phyloP scores from a whole-genome alignment of 192 early-diverging fungal species.

The Coemansia biformis region DNA sequence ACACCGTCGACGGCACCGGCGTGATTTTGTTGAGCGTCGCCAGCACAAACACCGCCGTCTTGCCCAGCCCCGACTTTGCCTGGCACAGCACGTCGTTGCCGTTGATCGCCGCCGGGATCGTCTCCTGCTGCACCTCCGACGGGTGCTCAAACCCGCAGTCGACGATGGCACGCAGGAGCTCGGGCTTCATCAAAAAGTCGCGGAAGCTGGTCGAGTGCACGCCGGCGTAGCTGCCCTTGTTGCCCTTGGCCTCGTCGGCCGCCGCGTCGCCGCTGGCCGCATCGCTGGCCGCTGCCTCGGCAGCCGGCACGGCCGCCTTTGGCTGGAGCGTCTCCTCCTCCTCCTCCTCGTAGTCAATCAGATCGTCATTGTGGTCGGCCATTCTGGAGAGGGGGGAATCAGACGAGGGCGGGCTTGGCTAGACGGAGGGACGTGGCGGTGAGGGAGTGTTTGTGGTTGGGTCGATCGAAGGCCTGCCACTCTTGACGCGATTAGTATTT shows the following conservation, averaged over 20 bases:
- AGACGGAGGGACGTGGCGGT: too few relatives aligned
- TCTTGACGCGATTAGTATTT: too few relatives aligned
- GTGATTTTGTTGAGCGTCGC: slow-evolving; percentile 92
- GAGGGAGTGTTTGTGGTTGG: too few relatives aligned
- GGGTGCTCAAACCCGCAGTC: slow-evolving; percentile 99
- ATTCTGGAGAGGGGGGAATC: slow-evolving; percentile 4
- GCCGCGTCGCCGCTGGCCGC: slow-evolving; percentile 22
- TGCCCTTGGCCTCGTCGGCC: slow-evolving; percentile 67
- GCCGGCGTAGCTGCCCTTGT: slow-evolving; percentile 97
- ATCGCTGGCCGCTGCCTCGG: slow-evolving; percentile 22
- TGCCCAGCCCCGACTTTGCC: slow-evolving; percentile 98
- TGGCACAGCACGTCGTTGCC: slow-evolving; percentile 97
- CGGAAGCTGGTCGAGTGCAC: slow-evolving; percentile 98
- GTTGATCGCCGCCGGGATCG: slow-evolving; percentile 93
- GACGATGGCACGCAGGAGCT: slow-evolving; percentile 87
- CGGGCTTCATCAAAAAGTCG: slow-evolving; percentile 96
- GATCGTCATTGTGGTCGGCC: slow-evolving; percentile 78
- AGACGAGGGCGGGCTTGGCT: too few relatives aligned
- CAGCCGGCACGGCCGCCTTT: slow-evolving; percentile 30
- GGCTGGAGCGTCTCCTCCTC: slow-evolving; percentile 67
- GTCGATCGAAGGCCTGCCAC: too few relatives aligned
- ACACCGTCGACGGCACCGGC: slow-evolving; percentile 69
- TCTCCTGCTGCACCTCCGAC: slow-evolving; percentile 98
- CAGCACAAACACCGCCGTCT: slow-evolving; percentile 97
- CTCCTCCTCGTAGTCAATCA: slow-evolving; percentile 97